Percentiles rank a stretch among this genome's conserved stretches.
Evolutionary conservation across 148 eudicot species (phyloP).

Genomic region (Polygonum aviculare): DNA sequence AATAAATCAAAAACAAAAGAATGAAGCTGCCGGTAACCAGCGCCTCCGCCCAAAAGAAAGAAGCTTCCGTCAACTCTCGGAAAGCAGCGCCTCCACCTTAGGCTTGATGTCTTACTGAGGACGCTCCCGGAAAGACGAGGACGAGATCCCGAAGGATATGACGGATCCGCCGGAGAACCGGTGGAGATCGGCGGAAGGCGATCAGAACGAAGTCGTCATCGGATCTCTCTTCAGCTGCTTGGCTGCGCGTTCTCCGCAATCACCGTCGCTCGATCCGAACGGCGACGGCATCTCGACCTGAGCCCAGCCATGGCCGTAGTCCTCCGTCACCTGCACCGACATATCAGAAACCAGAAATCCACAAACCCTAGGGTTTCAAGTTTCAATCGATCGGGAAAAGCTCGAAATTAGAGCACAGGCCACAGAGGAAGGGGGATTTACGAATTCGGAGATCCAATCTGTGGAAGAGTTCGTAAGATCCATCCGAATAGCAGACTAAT

Average conservation of each 20-base stretch:
- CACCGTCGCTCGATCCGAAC: background rate
- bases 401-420: background rate
- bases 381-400: background rate
- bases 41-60: too few relatives aligned
- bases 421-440: background rate
- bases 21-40: too few relatives aligned
- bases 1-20: too few relatives aligned
- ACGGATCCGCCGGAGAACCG: background rate
- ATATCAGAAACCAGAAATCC: background rate
- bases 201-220: background rate
- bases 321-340: background rate
- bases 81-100: background rate
- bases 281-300: background rate
- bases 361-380: background rate
- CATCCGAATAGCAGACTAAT: background rate
- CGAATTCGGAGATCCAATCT: constrained; percentile 1
- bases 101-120: background rate
- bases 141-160: background rate
- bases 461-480: background rate
- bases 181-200: background rate
- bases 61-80: too few relatives aligned
- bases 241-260: background rate
- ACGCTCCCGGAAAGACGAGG: background rate
- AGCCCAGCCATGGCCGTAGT: background rate
- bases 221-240: background rate